phyloP scores from a whole-genome alignment of 495 filamentous ascomycete genomes.

The Cenococcum geophilum region DNA sequence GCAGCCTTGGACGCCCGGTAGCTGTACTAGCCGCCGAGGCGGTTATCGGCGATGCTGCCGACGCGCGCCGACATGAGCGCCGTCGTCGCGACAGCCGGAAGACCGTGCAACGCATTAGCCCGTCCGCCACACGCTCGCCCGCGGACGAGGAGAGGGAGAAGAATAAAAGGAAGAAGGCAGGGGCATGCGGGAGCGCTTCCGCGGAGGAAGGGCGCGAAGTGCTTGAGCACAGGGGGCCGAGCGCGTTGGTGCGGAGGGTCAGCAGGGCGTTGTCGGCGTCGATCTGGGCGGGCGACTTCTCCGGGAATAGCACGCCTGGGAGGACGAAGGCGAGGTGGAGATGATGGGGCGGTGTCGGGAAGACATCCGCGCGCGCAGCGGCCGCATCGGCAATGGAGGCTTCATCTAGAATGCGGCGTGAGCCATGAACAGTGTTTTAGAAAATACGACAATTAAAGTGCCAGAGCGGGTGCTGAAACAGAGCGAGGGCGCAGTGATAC shows the following conservation, averaged over 20 bases:
- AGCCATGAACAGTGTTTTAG: not conserved
- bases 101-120: constrained; percentile 1
- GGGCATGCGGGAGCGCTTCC: constrained; percentile 40
- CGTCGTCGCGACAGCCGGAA: constrained; percentile 46
- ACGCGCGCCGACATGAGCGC: constrained; percentile 70
- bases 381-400: constrained; percentile 44
- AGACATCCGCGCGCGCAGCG: constrained; percentile 37
- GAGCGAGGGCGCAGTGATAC: too few species aligned
- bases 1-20: constrained; percentile 44
- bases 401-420: constrained; percentile 41
- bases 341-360: constrained; percentile 47
- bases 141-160: too few species aligned
- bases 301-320: constrained; percentile 67
- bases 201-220: constrained; percentile 63
- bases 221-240: constrained; percentile 73
- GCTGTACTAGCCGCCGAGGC: constrained; percentile 41
- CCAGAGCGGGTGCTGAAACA: too few species aligned
- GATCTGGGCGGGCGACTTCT: constrained; percentile 73
- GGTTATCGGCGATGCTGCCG: constrained; percentile 59
- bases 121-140: too few species aligned
- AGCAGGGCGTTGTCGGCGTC: constrained; percentile 49
- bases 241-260: constrained; percentile 61
- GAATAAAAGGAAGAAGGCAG: too few species aligned
- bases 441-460: too few species aligned
- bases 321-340: constrained; percentile 65